Percentiles rank a stretch among this genome's conserved stretches.
Conservation (phyloP, 106 monocot species). For the Triglochin maritima region DNA sequence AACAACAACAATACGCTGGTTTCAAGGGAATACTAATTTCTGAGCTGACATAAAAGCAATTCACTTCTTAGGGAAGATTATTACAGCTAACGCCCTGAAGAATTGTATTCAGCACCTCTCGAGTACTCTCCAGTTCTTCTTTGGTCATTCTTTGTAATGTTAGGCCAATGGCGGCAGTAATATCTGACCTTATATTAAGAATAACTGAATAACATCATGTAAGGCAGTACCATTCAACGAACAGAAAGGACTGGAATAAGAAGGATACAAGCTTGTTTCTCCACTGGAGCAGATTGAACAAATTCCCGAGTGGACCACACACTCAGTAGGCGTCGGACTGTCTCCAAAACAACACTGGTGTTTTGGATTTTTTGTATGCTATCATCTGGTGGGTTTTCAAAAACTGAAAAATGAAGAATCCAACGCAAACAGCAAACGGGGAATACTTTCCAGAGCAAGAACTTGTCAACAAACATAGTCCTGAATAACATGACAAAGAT, state of each 20-base stretch:
- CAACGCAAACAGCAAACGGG: slow-evolving; percentile 88
- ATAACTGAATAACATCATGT: slow-evolving; percentile 1
- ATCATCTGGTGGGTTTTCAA: slow-evolving; percentile 45
- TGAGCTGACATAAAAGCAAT: neutral
- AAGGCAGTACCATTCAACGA: neutral
- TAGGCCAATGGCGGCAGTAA: slow-evolving; percentile 85
- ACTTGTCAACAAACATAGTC: slow-evolving; percentile 77
- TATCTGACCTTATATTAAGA: slow-evolving; percentile 41
- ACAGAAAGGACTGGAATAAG: neutral
- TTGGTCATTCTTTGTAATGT: slow-evolving; percentile 73
- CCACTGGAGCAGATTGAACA: slow-evolving; percentile 64
- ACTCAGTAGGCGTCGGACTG: slow-evolving; percentile 33
- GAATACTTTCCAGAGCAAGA: slow-evolving; percentile 80
- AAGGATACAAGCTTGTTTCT: slow-evolving; percentile 99
- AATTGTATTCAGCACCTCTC: slow-evolving; percentile 60
- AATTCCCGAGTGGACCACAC: slow-evolving; percentile 86
- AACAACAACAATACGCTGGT: slow-evolving; percentile 4
- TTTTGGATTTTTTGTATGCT: slow-evolving; percentile 24
- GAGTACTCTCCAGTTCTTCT: slow-evolving; percentile 69
- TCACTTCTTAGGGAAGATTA: slow-evolving; percentile 3
- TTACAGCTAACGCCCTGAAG: slow-evolving; percentile 99
- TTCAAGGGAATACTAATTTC: neutral
- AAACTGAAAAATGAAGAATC: slow-evolving; percentile 86
- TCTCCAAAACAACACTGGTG: slow-evolving; percentile 31
- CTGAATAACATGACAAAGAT: slow-evolving; percentile 25